Evolutionary conservation across 2,329 filamentous ascomycete species (phyloP).

Genomic region (Onygena corvina): DNA sequence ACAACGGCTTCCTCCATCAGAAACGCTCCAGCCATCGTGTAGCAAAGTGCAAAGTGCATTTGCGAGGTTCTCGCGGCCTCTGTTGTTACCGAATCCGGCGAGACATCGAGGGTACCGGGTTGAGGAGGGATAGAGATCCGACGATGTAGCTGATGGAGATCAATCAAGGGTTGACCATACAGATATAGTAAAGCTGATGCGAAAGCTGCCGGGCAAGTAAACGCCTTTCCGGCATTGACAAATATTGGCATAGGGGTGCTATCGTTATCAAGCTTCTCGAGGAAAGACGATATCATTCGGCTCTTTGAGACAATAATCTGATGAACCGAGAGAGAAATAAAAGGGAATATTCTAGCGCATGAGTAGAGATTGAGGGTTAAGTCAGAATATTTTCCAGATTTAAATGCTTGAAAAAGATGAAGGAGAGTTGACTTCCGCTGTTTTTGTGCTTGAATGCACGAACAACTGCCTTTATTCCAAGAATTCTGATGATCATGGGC

Average conservation of each 20-base stretch:
- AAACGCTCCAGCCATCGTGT: constrained; percentile 24
- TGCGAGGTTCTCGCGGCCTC: constrained; percentile 17
- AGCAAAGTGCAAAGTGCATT: constrained; percentile 24
- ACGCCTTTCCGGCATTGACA: constrained; percentile 17
- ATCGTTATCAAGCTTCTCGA: constrained; percentile 11
- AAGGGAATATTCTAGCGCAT: constrained; percentile 13
- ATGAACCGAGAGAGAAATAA: constrained; percentile 18
- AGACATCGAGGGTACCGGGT: constrained; percentile 6
- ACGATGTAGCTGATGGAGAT: constrained; percentile 12
- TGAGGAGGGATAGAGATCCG: constrained; percentile 14
- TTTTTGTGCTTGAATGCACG: background rate
- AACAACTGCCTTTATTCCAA: background rate
- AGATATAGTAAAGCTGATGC: constrained; percentile 21
- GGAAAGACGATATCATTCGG: constrained; percentile 16
- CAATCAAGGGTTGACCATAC: constrained; percentile 20
- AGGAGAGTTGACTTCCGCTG: background rate
- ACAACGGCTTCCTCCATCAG: constrained; percentile 19
- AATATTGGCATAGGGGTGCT: constrained; percentile 12
- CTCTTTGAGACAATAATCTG: constrained; percentile 20
- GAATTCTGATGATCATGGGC: background rate
- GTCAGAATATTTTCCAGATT: constrained; percentile 17
- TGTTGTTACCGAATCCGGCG: background rate
- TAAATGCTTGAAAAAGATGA: constrained; percentile 15
- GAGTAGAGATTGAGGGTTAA: constrained; percentile 18
- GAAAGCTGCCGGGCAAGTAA: constrained; percentile 20